phyloP scores from a whole-genome alignment of 192 early-diverging fungal genomes.

The Coemansia sp. region DNA sequence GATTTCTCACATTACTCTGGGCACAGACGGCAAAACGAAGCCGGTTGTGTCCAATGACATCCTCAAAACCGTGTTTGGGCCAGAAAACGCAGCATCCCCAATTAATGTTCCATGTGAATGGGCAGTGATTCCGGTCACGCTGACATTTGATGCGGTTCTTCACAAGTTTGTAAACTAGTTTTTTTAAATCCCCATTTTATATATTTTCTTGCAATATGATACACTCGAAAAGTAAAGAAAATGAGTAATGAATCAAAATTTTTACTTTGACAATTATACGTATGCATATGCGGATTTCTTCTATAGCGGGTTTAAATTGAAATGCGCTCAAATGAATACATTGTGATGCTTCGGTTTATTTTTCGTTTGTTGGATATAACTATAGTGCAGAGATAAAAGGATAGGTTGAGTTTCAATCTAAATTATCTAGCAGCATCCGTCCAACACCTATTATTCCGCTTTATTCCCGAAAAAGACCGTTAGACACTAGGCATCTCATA shows the following conservation, averaged over 20 bases:
- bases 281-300: too few species aligned
- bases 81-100: slow-evolving; percentile 27
- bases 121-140: slow-evolving; percentile 38
- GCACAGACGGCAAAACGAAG: slow-evolving; percentile 26
- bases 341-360: not conserved
- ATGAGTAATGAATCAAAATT: too few species aligned
- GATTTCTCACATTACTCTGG: slow-evolving; percentile 50
- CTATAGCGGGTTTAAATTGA: too few species aligned
- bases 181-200: not conserved
- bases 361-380: too few species aligned
- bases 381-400: too few species aligned
- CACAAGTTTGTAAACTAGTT: slow-evolving; percentile 31
- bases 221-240: not conserved
- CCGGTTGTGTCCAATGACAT: slow-evolving; percentile 40
- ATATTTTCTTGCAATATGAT: not conserved
- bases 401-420: too few species aligned
- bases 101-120: slow-evolving; percentile 28
- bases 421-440: too few species aligned
- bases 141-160: slow-evolving; percentile 34
- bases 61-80: slow-evolving; percentile 46
- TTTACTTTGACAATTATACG: too few species aligned
- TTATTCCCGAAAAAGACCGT: too few species aligned
- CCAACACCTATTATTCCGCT: too few species aligned
- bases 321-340: not conserved
- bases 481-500: too few species aligned